These are phyloP conservation scores for Clavispora carvajalis DNA, from an alignment of 805 yeast species.

Conservation along the genomic window DNA sequence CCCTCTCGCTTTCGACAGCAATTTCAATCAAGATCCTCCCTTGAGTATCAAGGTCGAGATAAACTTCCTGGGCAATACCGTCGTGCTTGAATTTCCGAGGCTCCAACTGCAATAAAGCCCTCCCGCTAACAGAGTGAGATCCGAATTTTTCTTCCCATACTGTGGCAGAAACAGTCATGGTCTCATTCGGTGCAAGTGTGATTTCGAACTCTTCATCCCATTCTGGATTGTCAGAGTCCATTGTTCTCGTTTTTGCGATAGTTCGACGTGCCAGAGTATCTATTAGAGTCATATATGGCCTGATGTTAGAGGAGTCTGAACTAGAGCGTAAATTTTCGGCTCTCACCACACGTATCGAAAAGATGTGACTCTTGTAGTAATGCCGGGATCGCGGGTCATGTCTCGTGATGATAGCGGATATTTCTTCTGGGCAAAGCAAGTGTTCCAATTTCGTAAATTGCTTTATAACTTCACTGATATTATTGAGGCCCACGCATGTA, in stretches of 20 bases:
- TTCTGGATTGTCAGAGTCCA: slow-evolving; percentile 60
- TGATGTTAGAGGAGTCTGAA: slow-evolving; percentile 33
- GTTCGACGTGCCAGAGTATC: slow-evolving; percentile 51
- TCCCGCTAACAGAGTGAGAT: slow-evolving; percentile 61
- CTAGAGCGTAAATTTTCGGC: slow-evolving; percentile 53
- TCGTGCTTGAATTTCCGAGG: slow-evolving; percentile 60
- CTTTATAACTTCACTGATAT: slow-evolving; percentile 48
- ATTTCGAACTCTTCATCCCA: slow-evolving; percentile 87
- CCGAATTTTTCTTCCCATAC: slow-evolving; percentile 65
- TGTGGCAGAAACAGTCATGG: slow-evolving; percentile 49
- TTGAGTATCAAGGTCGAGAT: slow-evolving; percentile 57
- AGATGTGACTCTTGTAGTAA: slow-evolving; percentile 45
- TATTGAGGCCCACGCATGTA: slow-evolving; percentile 74
- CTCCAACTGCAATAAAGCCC: slow-evolving; percentile 54
- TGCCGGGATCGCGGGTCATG: slow-evolving; percentile 28
- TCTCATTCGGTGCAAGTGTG: slow-evolving; percentile 32
- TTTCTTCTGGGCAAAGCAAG: slow-evolving; percentile 51
- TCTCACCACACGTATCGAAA: slow-evolving; percentile 55
- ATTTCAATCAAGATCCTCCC: slow-evolving; percentile 66
- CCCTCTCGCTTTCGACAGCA: slow-evolving; percentile 72
- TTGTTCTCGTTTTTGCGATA: slow-evolving; percentile 64
- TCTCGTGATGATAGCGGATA: slow-evolving; percentile 38
- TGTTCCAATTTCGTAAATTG: slow-evolving; percentile 51
- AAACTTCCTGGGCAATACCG: slow-evolving; percentile 59
- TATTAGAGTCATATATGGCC: slow-evolving; percentile 57